Conservation (phyloP, 202 grass and related monocot genomes). For the Setaria italica region DNA sequence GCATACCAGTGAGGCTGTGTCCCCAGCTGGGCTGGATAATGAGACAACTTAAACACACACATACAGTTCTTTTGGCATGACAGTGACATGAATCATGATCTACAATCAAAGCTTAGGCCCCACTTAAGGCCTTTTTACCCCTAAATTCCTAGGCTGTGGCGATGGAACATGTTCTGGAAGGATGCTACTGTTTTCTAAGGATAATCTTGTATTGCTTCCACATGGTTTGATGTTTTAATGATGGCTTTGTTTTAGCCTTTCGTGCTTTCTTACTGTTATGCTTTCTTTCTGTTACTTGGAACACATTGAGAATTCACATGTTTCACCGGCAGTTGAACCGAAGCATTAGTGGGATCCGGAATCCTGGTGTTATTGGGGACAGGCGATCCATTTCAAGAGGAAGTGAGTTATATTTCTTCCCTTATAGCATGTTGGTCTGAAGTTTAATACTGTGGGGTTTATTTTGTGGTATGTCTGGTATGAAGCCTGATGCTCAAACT, state of each 20-base stretch:
- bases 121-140: constrained; percentile 14
- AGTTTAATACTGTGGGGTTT: constrained; percentile 14
- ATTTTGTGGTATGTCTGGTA: constrained; percentile 2
- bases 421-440: constrained; percentile 8
- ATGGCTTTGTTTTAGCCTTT: constrained; percentile 40
- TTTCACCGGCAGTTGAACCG: constrained; percentile 81
- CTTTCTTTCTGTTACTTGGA: constrained; percentile 41
- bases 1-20: background rate
- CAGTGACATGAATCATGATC: constrained; percentile 1
- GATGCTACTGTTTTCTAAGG: constrained; percentile 18
- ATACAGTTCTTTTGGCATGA: background rate
- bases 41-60: background rate
- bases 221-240: constrained; percentile 22
- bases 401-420: constrained; percentile 72
- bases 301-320: constrained; percentile 23
- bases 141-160: background rate
- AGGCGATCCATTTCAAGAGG: constrained; percentile 92
- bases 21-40: background rate
- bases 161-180: background rate
- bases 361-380: constrained; percentile 95
- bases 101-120: background rate
- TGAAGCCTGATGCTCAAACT: constrained; percentile 24
- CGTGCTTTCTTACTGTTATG: constrained; percentile 40
- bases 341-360: constrained; percentile 70
- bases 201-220: constrained; percentile 21